These are phyloP conservation scores for Tagetes patula DNA, from an alignment of 129 eudicot species.

Conservation along the genomic window DNA sequence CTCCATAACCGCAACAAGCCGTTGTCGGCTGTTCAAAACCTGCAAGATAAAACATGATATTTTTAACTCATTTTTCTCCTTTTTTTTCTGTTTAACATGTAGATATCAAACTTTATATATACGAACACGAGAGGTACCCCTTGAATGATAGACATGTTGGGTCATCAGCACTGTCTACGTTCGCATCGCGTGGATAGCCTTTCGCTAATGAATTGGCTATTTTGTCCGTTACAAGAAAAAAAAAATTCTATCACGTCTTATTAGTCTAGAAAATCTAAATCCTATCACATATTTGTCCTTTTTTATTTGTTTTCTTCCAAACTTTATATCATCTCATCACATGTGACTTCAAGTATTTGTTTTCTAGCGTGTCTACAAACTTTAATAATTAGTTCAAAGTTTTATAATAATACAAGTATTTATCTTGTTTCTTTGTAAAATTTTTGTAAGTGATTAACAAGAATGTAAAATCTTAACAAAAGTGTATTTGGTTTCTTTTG, in stretches of 20 bases:
- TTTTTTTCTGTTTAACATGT: too few relatives aligned
- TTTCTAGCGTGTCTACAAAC: background rate
- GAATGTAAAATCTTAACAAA: too few relatives aligned
- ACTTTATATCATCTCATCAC: background rate
- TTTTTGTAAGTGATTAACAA: background rate
- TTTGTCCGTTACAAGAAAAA: too few relatives aligned
- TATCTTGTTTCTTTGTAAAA: background rate
- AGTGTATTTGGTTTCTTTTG: too few relatives aligned
- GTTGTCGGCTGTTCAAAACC: constrained; percentile 75
- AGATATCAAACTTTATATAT: too few relatives aligned
- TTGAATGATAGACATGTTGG: too few relatives aligned
- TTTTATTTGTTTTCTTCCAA: constrained; percentile 1
- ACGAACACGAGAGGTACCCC: too few relatives aligned
- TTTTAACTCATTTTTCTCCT: background rate
- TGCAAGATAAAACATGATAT: constrained; percentile 24
- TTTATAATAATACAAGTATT: background rate
- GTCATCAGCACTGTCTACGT: too few relatives aligned
- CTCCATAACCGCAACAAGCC: constrained; percentile 92
- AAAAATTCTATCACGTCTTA: background rate
- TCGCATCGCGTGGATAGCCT: too few relatives aligned
- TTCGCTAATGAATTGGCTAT: too few relatives aligned
- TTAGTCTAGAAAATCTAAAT: constrained; percentile 18
- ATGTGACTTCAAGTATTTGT: constrained; percentile 31
- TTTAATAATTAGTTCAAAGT: background rate
- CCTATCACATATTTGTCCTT: constrained; percentile 31